Evolutionary conservation across 768 basidiomycete species (phyloP).

Genomic region (Hysterangium stoloniferum): DNA sequence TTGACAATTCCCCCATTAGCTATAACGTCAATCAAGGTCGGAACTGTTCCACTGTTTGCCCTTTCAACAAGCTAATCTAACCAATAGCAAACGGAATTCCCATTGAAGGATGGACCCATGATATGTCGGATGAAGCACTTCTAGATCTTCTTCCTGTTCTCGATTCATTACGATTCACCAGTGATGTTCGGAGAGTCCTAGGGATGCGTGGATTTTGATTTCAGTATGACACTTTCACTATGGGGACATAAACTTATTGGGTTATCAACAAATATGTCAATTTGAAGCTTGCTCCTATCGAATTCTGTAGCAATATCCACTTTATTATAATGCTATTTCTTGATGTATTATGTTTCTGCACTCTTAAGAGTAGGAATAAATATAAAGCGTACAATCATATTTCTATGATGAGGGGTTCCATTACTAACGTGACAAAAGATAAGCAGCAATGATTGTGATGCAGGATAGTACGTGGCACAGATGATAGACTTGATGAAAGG

Average conservation of each 20-base stretch:
- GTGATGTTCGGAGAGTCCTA: slow-evolving; percentile 87
- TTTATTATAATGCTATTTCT: too few relatives aligned
- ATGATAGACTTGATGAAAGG: slow-evolving; percentile 16
- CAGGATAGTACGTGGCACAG: slow-evolving; percentile 6
- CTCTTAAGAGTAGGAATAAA: neutral
- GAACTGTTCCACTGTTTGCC: slow-evolving; percentile 17
- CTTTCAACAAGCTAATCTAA: slow-evolving; percentile 1
- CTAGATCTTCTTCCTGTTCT: slow-evolving; percentile 93
- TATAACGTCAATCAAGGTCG: slow-evolving; percentile 90
- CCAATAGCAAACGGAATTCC: slow-evolving; percentile 90
- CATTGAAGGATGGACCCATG: slow-evolving; percentile 98
- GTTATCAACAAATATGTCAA: too few relatives aligned
- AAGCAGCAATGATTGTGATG: slow-evolving; percentile 5
- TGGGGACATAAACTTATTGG: too few relatives aligned
- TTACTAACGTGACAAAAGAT: slow-evolving; percentile 3
- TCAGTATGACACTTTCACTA: neutral
- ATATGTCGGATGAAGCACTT: slow-evolving; percentile 92
- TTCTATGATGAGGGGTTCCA: neutral
- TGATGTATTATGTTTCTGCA: neutral
- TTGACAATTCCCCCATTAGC: slow-evolving; percentile 93
- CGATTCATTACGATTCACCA: slow-evolving; percentile 92
- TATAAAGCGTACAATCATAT: slow-evolving; percentile 9
- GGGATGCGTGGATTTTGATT: slow-evolving; percentile 56
- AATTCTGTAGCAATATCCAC: too few relatives aligned
- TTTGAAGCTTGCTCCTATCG: too few relatives aligned